These are phyloP conservation scores for Xylariaceae sp. DNA, from an alignment of 2,329 filamentous ascomycete species.

Conservation along the genomic window DNA sequence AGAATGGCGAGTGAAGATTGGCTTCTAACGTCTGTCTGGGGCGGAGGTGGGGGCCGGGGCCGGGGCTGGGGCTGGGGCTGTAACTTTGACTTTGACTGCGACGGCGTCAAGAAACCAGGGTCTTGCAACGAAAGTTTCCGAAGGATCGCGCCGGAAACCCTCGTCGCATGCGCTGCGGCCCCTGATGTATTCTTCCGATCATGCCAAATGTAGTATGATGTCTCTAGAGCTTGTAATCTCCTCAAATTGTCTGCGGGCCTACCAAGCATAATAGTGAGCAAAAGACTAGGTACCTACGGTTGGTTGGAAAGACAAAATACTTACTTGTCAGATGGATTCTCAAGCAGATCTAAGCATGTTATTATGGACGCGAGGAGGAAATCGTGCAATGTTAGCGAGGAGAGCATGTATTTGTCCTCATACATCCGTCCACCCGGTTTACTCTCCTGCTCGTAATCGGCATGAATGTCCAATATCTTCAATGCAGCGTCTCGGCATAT, in stretches of 20 bases:
- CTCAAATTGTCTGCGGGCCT: conserved; percentile 31
- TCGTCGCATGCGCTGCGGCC: conserved; percentile 40
- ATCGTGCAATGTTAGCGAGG: conserved; percentile 48
- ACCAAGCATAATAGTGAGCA: conserved; percentile 20
- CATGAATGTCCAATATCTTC: conserved; percentile 41
- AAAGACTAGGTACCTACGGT: background rate
- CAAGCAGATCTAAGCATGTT: conserved; percentile 46
- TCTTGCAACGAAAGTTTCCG: conserved; percentile 34
- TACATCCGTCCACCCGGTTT: conserved; percentile 46
- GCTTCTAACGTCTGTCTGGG: conserved; percentile 28
- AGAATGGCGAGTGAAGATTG: conserved; percentile 29
- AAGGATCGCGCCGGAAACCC: conserved; percentile 40
- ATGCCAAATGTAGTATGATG: conserved; percentile 40
- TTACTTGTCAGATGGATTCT: conserved; percentile 36
- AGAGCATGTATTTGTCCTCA: conserved; percentile 49
- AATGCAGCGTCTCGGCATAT: conserved; percentile 41
- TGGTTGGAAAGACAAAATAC: conserved; percentile 1
- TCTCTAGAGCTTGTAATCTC: conserved; percentile 35
- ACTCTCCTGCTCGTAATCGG: conserved; percentile 42
- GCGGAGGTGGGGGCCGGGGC: conserved; percentile 24
- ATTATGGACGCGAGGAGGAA: conserved; percentile 57
- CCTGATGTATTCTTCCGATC: conserved; percentile 34
- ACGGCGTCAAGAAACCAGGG: conserved; percentile 14
- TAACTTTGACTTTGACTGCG: too few species aligned
- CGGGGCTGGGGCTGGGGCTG: too few species aligned